Evolutionary conservation across 2,329 filamentous ascomycete species (phyloP), one percentile per base, ranked within the genome.

Genomic region (Clonostachys sp.): DNA sequence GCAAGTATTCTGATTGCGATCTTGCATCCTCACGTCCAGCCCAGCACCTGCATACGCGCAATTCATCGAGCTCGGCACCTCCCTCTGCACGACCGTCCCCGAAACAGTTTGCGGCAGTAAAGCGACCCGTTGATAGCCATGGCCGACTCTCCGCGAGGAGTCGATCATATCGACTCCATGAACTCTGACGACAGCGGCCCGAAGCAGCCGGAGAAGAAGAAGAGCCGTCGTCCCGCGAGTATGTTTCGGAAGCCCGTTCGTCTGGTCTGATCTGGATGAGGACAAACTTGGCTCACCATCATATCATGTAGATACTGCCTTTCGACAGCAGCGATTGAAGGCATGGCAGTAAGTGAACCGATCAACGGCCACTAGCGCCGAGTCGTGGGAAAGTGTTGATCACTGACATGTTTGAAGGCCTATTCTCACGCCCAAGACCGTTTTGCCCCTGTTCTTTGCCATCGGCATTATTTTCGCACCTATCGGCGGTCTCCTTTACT

Each of bases 241-340:
- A 62, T 70, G 76, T 69, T 36, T 18, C 24, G 24, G 24, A 30
- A 13, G 4, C 16, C 12, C 12, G 10, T 13, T 18, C 12, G 12
- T n/a, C 17, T 18, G 38, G n/a, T 40, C n/a, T n/a, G 38, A 40
- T n/a, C 10, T n/a, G 17, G 17, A 18, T 8, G 12, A 18, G 17
- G 17, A 40, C 38, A 40, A 14, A 14, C 4, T 30, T 30, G 24
- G 24, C 24, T 30, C 24, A 30, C 24, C 8, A 30, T 30, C 24
- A 30, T 30, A 30, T 30, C 24, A 30, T 30, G 51, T 61, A 95
- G 90, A 97, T 73, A 97, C 92, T 50, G 94, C 94, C 12, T 99
- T 97, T 66, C 83, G 94, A 59, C 94, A 99, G 66, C 94, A 99
- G 71, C 85, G 94, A 64, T 73, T 99, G 68, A 96, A 97, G 73